Evolutionary conservation across 2,329 filamentous ascomycete genomes (phyloP), one percentile per base, ranked within the genome.

Genomic region (Kalmusia sp.): DNA sequence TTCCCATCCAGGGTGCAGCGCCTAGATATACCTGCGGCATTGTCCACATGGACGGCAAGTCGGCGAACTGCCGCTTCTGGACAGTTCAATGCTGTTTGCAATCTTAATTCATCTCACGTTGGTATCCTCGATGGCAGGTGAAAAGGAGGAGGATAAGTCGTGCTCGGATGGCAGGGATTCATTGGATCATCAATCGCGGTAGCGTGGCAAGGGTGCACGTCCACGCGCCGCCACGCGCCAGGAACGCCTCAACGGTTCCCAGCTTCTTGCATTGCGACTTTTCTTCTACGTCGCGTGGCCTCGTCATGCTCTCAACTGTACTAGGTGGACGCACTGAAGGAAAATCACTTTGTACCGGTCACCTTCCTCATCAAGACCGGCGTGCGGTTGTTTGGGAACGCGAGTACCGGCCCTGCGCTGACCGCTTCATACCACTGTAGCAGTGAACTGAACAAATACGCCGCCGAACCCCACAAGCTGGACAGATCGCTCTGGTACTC

Each of bases 11-110:
- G 31, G 21, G 15, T 15, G 31, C 22, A 15, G 24, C 12, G 12
- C n/a, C 44, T 21, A 47, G 44, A 47, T 25, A 37, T 47, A 47
- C 25, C 15, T 47, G 44, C 33, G 44, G 28, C 44, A 47, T 47
- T n/a, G 7, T 22, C 7, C 22, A n/a, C n/a, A 19, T 19, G 43
- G 14, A 24, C n/a, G 25, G 19, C 14, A 3, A 38, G 15, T n/a
- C 15, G 33, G 6, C 14, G 33, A 47, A 15, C 33, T 47, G 44
- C 33, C 44, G 33, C 22, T 35, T 38, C 22, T 37, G 33, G 44
- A 21, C 30, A 6, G n/a, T 28, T 37, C 17, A 24, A 21, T 47
- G 33, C n/a, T 47, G 31, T 5, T 7, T 37, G 33, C 44, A 47
- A 47, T 37, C 17, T 47, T 28, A 8, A 44, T 6, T 21, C 27